Percentiles rank a stretch among this genome's conserved stretches.
Conservation (phyloP, 805 yeast species). For the Helenozyma rhizophorensis region DNA sequence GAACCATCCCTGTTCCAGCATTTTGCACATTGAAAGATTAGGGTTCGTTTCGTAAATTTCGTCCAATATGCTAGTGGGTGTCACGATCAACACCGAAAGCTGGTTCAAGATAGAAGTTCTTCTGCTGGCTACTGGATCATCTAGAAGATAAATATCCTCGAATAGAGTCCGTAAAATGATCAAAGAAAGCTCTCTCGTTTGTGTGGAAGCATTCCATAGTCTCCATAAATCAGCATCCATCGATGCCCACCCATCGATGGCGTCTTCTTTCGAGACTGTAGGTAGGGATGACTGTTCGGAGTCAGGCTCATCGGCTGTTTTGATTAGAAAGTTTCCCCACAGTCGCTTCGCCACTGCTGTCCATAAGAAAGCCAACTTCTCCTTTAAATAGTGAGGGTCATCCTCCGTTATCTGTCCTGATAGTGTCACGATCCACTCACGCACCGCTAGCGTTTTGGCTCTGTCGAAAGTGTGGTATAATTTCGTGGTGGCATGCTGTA, state of each 20-base stretch:
- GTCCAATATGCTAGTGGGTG: conserved; percentile 63
- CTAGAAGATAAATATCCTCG: conserved; percentile 88
- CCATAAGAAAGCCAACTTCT: conserved; percentile 88
- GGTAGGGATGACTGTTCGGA: conserved; percentile 19
- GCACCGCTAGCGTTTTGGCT: conserved; percentile 59
- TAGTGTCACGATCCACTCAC: conserved; percentile 82
- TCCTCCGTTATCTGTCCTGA: conserved; percentile 51
- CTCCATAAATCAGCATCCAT: conserved; percentile 78
- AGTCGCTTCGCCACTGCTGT: conserved; percentile 83
- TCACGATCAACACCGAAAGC: conserved; percentile 76
- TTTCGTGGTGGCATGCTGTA: conserved; percentile 65
- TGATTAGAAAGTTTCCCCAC: conserved; percentile 76
- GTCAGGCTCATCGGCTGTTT: conserved; percentile 20
- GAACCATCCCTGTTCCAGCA: conserved; percentile 83
- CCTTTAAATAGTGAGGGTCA: conserved; percentile 89
- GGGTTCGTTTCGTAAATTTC: conserved; percentile 62
- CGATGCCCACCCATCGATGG: conserved; percentile 69
- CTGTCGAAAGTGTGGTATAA: conserved; percentile 52
- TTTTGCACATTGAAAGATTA: conserved; percentile 59
- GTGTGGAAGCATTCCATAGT: conserved; percentile 64
- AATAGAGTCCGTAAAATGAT: conserved; percentile 80
- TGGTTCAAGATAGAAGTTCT: conserved; percentile 75
- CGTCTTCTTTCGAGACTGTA: conserved; percentile 31
- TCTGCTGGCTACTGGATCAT: conserved; percentile 84
- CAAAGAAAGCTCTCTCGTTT: conserved; percentile 71